Evolutionary conservation across 1,284 basidiomycete species (phyloP), one percentile per base, ranked within the genome.

Genomic region (Sanghuangporus baumii): DNA sequence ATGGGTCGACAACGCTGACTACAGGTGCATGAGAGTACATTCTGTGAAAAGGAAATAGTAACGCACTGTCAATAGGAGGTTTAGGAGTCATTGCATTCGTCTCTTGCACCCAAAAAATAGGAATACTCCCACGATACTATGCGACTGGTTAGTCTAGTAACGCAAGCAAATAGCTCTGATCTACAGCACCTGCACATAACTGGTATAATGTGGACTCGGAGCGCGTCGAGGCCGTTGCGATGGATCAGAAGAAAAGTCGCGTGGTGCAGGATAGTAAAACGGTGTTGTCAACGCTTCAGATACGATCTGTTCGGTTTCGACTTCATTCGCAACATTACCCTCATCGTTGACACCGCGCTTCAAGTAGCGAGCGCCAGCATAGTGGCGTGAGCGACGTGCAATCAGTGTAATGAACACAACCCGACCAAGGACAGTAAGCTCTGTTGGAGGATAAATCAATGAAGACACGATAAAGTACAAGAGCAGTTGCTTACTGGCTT

Each of bases 251-350:
- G 67, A 59, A 0, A 68, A 60, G 8, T 74, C 74, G 37, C 77
- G 71, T 14, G 71, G 70, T 11, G 77, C 76, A 16, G 89, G 86
- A 71, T 82, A 88, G 70, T 94, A 92, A 72, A 96, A 96, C 0
- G 94, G 86, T 0, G 95, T 99, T 0, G 94, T 96, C 6, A 96
- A 74, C 0, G 94, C 92, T 71, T 99, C 96, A 2, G 91, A 94
- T 0, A 99, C 96, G 59, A 99, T 97, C 71, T 99, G 97, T 71
- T 99, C 97, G 0, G 96, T 98, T 75, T 99, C 97, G 2, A 99
- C 97, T 74, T 99, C 97, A 70, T 99, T 99, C 1, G 96, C 97
- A 1, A 99, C 97, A 71, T 98, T 93, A 1, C 97, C 97, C 91
- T 94, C 87, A 67, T 96, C 91, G 70, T 98, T 96, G 20, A 96